phyloP scores from a whole-genome alignment of 2,329 filamentous ascomycete genomes.

The Pseudopyrenochaeta lycopersici region DNA sequence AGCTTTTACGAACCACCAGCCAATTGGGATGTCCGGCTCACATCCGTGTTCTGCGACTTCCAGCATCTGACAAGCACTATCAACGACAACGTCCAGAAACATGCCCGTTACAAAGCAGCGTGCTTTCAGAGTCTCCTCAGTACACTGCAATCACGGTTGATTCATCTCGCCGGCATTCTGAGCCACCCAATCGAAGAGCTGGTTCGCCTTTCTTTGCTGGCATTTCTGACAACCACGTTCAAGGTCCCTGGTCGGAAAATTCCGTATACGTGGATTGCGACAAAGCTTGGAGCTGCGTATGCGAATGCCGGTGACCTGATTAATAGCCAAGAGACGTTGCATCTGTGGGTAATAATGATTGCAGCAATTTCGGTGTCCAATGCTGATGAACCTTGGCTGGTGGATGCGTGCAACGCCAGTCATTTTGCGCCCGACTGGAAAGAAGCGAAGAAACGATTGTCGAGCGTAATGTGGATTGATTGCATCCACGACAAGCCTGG shows the following conservation, averaged over 20 bases:
- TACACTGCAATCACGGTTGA: conserved; percentile 20
- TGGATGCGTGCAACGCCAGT: not conserved
- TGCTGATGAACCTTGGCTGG: not conserved
- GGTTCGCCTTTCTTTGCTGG: conserved; percentile 12
- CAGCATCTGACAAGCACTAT: conserved; percentile 12
- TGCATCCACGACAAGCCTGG: conserved; percentile 13
- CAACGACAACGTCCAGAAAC: conserved; percentile 9
- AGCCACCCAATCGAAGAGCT: not conserved
- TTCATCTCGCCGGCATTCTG: conserved; percentile 6
- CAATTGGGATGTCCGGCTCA: conserved; percentile 12
- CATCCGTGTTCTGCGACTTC: conserved; percentile 16
- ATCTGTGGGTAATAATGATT: conserved; percentile 10
- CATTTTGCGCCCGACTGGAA: conserved; percentile 1
- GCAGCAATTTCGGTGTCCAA: conserved; percentile 3
- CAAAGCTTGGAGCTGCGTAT: not conserved
- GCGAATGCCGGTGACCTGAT: not conserved
- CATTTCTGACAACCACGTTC: conserved; percentile 20
- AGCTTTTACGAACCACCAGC: conserved; percentile 2
- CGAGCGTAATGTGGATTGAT: conserved; percentile 21
- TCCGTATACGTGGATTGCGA: conserved; percentile 10
- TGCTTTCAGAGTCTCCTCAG: conserved; percentile 17
- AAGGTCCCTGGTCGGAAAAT: conserved; percentile 17
- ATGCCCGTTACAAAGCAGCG: conserved; percentile 1
- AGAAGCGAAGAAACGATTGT: conserved; percentile 2
- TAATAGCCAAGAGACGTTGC: not conserved